Evolutionary conservation across 2,329 filamentous ascomycete genomes (phyloP), one percentile per base, ranked within the genome.

Genomic region (Lasiodiplodia sp.): DNA sequence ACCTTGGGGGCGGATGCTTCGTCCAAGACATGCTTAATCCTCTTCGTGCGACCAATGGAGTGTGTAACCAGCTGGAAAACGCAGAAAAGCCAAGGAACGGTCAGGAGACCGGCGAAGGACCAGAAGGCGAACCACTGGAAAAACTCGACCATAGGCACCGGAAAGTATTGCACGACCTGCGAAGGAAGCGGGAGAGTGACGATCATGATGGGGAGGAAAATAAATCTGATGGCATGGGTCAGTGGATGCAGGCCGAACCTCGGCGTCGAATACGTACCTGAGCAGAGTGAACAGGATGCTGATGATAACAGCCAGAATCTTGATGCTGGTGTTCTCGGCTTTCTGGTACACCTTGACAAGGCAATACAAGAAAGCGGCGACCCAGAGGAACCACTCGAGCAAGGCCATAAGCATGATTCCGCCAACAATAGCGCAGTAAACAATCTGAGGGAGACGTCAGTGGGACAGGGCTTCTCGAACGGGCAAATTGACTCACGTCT

Each of bases 111-210:
- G 0, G 94, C 91, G 73, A 98, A 98, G 34, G 91, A 90, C 90
- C 93, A 97, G 79, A 98, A 98, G 4, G 94, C 94, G 76, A 98
- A 97, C 92, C 93, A 96, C 77, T 97, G 94, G 16, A 98, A 85
- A 57, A 92, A 85, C 2, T 78, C 80, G 51, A 96, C 91, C 84
- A 96, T 87, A 1, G 79, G 66, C 2, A 78, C 67, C 0, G 95
- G 94, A 81, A 95, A 96, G 73, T 92, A 86, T 69, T 87, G 84
- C 8, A 90, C 90, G 56, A 97, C 84, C 69, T 88, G 86, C 23
- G 85, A 81, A 0, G 95, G 95, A 2, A 98, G 84, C 0, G 95
- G 95, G 4, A 98, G 84, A 0, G 94, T 98, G 58, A 97, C 93
- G 25, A 97, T 81, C 94, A 98, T 97, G 72, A 97, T 92, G 0